Conservation (phyloP, 2,329 filamentous ascomycete species). For the Ampelomyces quisqualis region DNA sequence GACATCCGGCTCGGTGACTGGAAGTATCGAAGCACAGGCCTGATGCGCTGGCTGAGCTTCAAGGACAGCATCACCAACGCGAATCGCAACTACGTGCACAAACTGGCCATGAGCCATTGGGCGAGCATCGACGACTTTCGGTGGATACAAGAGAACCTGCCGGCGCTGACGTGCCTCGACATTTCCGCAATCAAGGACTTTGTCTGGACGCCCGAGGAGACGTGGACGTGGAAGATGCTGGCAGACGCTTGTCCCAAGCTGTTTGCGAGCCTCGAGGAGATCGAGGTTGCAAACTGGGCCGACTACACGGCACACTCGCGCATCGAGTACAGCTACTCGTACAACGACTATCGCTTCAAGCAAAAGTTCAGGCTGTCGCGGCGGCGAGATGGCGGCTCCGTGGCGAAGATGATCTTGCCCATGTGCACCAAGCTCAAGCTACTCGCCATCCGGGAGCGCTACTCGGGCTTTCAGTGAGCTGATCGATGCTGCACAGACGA, state of each 20-base stretch:
- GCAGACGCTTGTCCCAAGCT: conserved; percentile 35
- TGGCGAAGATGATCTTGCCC: conserved; percentile 38
- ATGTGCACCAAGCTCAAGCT: conserved; percentile 34
- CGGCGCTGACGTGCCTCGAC: conserved; percentile 35
- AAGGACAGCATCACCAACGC: conserved; percentile 34
- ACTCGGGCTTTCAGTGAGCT: conserved; percentile 37
- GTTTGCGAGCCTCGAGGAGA: conserved; percentile 35
- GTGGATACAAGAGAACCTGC: conserved; percentile 43
- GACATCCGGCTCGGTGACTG: conserved; percentile 38
- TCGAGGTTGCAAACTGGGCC: conserved; percentile 42
- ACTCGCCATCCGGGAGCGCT: conserved; percentile 36
- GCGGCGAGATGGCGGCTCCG: conserved; percentile 36
- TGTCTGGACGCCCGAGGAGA: conserved; percentile 41
- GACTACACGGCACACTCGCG: conserved; percentile 41
- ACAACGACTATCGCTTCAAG: conserved; percentile 42
- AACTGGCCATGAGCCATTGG: conserved; percentile 42
- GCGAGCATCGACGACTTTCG: conserved; percentile 39
- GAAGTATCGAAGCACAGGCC: conserved; percentile 33
- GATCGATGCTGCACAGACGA: background rate
- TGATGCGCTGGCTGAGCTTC: conserved; percentile 36
- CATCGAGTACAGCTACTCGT: conserved; percentile 42
- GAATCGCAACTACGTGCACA: conserved; percentile 37
- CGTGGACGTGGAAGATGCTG: conserved; percentile 41
- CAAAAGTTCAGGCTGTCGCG: conserved; percentile 38
- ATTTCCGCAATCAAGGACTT: conserved; percentile 43